A percentile compares a stretch with the other conserved stretches of the same genome.
Evolutionary conservation across 441 rosid species (phyloP).

Genomic region (California macrophylla): DNA sequence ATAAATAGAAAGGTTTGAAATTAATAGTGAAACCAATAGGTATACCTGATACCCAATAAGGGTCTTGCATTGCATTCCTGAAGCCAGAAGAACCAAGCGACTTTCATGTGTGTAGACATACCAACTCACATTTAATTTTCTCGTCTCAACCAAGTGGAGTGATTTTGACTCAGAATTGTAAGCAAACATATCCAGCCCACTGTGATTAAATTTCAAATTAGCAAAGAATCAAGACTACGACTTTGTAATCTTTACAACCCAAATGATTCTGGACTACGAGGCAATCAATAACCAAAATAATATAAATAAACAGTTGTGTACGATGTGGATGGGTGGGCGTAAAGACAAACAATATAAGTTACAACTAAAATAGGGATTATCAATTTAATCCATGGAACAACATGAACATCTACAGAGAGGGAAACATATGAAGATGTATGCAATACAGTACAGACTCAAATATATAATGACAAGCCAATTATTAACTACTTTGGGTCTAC

Average conservation of each 20-base stretch:
- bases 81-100: constrained; percentile 90
- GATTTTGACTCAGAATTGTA: constrained; percentile 46
- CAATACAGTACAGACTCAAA: background rate
- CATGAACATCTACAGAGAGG: background rate
- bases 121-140: constrained; percentile 62
- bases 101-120: constrained; percentile 83
- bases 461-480: background rate
- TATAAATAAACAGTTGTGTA: background rate
- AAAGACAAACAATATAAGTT: background rate
- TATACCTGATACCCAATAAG: constrained; percentile 79
- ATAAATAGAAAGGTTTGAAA: background rate
- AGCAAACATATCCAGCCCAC: constrained; percentile 84
- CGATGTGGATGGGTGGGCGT: background rate
- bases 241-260: background rate
- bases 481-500: background rate
- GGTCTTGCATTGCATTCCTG: constrained; percentile 88
- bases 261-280: background rate
- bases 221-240: background rate
- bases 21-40: constrained; percentile 10
- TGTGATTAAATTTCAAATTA: constrained; percentile 31
- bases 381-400: background rate
- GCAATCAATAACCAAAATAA: background rate
- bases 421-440: background rate
- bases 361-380: background rate
- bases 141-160: constrained; percentile 69